Percentiles rank a stretch among this genome's conserved stretches.
phyloP scores from a whole-genome alignment of 73 alveolate genomes.

The Paramecium sonneborni region DNA sequence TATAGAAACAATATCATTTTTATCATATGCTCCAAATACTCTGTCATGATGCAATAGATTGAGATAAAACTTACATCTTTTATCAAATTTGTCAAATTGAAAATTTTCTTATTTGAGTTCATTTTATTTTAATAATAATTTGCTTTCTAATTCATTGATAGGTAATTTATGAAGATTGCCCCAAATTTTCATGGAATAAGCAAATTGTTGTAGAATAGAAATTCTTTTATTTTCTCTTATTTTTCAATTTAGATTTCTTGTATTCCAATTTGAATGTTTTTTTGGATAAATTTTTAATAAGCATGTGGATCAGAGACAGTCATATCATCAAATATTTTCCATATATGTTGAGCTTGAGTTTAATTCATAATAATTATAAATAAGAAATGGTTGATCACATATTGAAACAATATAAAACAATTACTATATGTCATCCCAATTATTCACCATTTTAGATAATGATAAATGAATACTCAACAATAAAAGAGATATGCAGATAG shows the following conservation, averaged over 20 bases:
- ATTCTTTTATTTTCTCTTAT: background rate
- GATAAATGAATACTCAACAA: background rate
- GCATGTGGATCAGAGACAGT: background rate
- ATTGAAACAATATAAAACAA: conserved; percentile 11
- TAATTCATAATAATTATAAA: background rate
- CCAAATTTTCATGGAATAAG: conserved; percentile 7
- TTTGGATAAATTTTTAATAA: background rate
- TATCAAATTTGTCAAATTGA: background rate
- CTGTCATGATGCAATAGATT: background rate
- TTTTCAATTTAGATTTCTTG: background rate
- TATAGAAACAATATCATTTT: conserved; percentile 8
- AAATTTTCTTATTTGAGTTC: background rate
- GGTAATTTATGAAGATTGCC: background rate
- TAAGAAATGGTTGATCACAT: conserved; percentile 9
- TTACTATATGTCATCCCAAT: background rate
- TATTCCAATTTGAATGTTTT: background rate
- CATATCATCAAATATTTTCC: conserved; percentile 18
- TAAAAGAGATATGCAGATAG: background rate
- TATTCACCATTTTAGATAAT: background rate
- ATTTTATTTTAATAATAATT: background rate
- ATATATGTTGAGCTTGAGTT: background rate
- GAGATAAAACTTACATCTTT: background rate
- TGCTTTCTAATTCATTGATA: background rate
- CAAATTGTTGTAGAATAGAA: background rate
- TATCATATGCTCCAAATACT: conserved; percentile 29